Evolutionary conservation across 2,329 filamentous ascomycete species (phyloP).

Genomic region (Allantophomopsis lycopodina): DNA sequence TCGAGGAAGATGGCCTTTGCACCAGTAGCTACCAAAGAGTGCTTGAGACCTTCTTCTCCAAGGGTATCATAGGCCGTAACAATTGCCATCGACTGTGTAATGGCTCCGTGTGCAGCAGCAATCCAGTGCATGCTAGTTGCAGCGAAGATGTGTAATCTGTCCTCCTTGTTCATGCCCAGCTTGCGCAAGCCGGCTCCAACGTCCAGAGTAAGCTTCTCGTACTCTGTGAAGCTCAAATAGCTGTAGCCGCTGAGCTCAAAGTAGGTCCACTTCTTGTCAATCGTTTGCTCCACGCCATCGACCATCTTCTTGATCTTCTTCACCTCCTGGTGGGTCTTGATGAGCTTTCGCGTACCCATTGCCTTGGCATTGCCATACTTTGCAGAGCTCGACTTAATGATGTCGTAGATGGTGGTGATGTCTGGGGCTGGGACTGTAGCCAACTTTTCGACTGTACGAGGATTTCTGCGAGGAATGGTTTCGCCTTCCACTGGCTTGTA

Average conservation of each 20-base stretch:
- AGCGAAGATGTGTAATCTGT: constrained; percentile 68
- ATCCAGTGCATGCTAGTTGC: constrained; percentile 66
- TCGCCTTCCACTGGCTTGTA: constrained; percentile 47
- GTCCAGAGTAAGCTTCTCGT: constrained; percentile 54
- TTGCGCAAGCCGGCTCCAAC: constrained; percentile 59
- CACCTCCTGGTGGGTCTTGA: constrained; percentile 67
- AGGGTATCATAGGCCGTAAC: constrained; percentile 94
- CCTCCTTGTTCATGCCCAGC: constrained; percentile 54
- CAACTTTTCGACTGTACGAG: constrained; percentile 41
- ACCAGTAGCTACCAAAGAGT: constrained; percentile 71
- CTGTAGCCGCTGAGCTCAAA: constrained; percentile 72
- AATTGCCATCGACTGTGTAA: constrained; percentile 78
- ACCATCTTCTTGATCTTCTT: constrained; percentile 86
- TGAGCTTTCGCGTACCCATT: constrained; percentile 56
- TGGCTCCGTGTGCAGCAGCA: constrained; percentile 61
- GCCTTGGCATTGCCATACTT: constrained; percentile 52
- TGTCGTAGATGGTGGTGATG: constrained; percentile 62
- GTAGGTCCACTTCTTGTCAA: constrained; percentile 82
- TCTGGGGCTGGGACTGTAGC: constrained; percentile 35
- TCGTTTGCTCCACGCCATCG: constrained; percentile 64
- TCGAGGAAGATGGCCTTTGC: constrained; percentile 80
- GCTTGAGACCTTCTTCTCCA: constrained; percentile 69
- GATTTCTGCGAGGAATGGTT: constrained; percentile 54
- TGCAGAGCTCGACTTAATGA: constrained; percentile 52
- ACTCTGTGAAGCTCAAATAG: constrained; percentile 67